A percentile compares a stretch with the other conserved stretches of the same genome.
These are phyloP conservation scores for Fallopia convolvulus DNA, from an alignment of 148 eudicot species.

Conservation along the genomic window DNA sequence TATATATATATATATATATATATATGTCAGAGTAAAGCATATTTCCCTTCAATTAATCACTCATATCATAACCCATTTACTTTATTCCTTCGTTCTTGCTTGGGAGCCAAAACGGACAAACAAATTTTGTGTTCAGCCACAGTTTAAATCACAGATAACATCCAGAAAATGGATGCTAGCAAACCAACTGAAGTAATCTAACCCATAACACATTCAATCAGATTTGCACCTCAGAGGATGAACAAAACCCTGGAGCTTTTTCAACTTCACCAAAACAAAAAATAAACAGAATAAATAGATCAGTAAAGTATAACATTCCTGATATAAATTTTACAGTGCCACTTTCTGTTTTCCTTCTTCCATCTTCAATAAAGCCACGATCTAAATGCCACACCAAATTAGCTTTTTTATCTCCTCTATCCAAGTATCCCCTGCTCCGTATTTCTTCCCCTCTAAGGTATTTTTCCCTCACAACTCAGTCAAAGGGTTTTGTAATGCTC, in stretches of 20 bases:
- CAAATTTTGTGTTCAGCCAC: background rate
- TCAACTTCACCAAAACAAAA: background rate
- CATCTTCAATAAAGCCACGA: background rate
- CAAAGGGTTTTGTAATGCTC: background rate
- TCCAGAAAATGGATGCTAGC: background rate
- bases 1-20: background rate
- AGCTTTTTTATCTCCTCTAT: background rate
- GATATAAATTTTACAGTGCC: background rate
- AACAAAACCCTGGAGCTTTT: background rate
- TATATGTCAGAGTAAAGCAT: background rate
- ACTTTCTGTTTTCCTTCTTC: background rate
- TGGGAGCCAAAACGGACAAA: background rate
- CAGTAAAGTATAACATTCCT: background rate
- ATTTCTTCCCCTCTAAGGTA: background rate
- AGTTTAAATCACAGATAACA: background rate
- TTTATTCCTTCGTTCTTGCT: background rate
- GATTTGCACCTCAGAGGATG: background rate
- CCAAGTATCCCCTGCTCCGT: background rate
- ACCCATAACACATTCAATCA: background rate
- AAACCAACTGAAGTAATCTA: background rate
- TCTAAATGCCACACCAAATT: background rate
- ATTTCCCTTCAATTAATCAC: background rate
- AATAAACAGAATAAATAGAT: background rate
- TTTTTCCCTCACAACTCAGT: background rate
- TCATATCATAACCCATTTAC: background rate